phyloP scores from a whole-genome alignment of 805 yeast species.

The Sugiyamaella americana region DNA sequence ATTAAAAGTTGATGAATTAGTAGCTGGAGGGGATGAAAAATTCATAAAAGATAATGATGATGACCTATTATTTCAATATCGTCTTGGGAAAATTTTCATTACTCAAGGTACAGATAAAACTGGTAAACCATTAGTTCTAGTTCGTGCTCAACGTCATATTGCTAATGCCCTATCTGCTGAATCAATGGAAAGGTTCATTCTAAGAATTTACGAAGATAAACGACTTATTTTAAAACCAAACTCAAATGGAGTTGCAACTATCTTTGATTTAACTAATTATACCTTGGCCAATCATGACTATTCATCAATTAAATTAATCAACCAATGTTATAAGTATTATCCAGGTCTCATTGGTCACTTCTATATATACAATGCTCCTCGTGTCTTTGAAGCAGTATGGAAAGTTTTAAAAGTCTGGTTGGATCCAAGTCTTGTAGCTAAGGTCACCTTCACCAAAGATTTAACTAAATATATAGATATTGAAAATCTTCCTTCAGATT shows the following conservation, averaged over 20 bases:
- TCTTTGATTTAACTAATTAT: slow-evolving; percentile 84
- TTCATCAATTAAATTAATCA: slow-evolving; percentile 80
- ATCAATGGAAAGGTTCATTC: slow-evolving; percentile 69
- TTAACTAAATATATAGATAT: slow-evolving; percentile 54
- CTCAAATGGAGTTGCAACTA: slow-evolving; percentile 68
- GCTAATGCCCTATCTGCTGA: slow-evolving; percentile 60
- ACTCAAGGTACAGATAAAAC: slow-evolving; percentile 61
- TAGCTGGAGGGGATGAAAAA: slow-evolving; percentile 65
- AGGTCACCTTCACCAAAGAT: slow-evolving; percentile 80
- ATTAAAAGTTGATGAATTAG: slow-evolving; percentile 54
- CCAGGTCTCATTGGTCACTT: slow-evolving; percentile 86
- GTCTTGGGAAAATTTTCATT: slow-evolving; percentile 58
- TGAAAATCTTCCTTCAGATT: slow-evolving; percentile 52
- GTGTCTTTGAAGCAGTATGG: slow-evolving; percentile 96
- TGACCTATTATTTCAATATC: slow-evolving; percentile 47
- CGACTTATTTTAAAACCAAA: slow-evolving; percentile 67
- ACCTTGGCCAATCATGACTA: slow-evolving; percentile 91
- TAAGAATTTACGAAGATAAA: slow-evolving; percentile 73
- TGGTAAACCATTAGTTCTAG: slow-evolving; percentile 72
- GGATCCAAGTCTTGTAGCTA: slow-evolving; percentile 92
- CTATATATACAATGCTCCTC: slow-evolving; percentile 89
- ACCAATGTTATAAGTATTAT: slow-evolving; percentile 84
- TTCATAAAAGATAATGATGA: slow-evolving; percentile 42
- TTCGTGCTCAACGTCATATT: slow-evolving; percentile 72
- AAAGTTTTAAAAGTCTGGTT: slow-evolving; percentile 86